A percentile compares a stretch with the other conserved stretches of the same genome.
phyloP scores from a whole-genome alignment of 805 yeast species.

The Saccharomycopsis sp. region DNA sequence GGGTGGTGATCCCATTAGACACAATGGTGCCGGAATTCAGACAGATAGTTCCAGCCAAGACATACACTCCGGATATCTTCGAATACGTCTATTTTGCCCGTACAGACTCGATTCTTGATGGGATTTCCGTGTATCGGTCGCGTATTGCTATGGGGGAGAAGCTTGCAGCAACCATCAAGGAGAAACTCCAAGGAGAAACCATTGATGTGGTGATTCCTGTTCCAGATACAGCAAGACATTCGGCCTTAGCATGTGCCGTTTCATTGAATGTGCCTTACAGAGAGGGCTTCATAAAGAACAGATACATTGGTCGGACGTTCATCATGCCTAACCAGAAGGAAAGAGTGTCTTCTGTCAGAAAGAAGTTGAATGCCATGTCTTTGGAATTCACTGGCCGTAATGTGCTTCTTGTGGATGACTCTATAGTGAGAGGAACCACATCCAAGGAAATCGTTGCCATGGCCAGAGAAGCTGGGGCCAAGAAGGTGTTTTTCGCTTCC shows the following conservation, averaged over 20 bases:
- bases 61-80: slow-evolving; percentile 91
- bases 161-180: slow-evolving; percentile 64
- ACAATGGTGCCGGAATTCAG: slow-evolving; percentile 68
- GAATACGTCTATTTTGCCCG: slow-evolving; percentile 98
- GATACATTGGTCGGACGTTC: slow-evolving; percentile 96
- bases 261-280: slow-evolving; percentile 76
- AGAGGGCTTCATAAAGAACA: slow-evolving; percentile 94
- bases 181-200: slow-evolving; percentile 40
- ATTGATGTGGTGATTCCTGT: slow-evolving; percentile 97
- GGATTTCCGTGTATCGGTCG: slow-evolving; percentile 91
- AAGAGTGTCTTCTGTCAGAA: slow-evolving; percentile 86
- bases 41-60: slow-evolving; percentile 72
- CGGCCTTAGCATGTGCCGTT: slow-evolving; percentile 89
- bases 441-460: slow-evolving; percentile 91
- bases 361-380: slow-evolving; percentile 94
- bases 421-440: slow-evolving; percentile 96
- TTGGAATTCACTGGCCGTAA: slow-evolving; percentile 80
- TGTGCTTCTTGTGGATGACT: slow-evolving; percentile 90
- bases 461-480: slow-evolving; percentile 99
- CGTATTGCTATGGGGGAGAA: slow-evolving; percentile 91
- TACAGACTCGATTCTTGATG: slow-evolving; percentile 93
- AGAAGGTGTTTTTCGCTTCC: slow-evolving; percentile 89
- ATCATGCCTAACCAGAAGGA: slow-evolving; percentile 98
- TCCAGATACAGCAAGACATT: slow-evolving; percentile 96
- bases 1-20: slow-evolving; percentile 83